Conservation (phyloP, 768 basidiomycete genomes). For the Suillus luteus region DNA sequence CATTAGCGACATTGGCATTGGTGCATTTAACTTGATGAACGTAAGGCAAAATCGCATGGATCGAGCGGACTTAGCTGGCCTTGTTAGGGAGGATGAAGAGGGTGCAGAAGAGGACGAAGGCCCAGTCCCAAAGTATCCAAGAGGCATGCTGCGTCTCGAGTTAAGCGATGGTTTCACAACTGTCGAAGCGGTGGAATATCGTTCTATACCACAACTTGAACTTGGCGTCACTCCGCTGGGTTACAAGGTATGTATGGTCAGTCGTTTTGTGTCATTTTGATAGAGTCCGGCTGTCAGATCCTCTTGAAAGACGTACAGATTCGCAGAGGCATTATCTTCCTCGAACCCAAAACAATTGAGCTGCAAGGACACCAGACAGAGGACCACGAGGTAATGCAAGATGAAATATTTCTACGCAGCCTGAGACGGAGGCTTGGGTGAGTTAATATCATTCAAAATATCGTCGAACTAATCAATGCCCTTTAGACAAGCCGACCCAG, state of each 20-base stretch:
- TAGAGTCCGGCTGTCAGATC: conserved; percentile 45
- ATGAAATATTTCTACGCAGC: conserved; percentile 58
- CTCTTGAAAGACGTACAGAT: conserved; percentile 68
- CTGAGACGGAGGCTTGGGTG: conserved; percentile 72
- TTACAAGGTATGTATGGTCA: conserved; percentile 61
- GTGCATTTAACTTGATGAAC: conserved; percentile 80
- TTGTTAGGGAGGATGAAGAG: conserved; percentile 46
- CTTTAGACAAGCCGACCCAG: conserved; percentile 30
- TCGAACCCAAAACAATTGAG: conserved; percentile 68
- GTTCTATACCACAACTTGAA: conserved; percentile 59
- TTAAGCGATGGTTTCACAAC: conserved; percentile 75
- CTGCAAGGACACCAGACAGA: conserved; percentile 63
- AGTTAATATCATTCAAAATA: conserved; percentile 21
- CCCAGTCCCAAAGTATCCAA: conserved; percentile 78
- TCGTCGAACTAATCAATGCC: background rate
- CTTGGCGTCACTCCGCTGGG: conserved; percentile 81
- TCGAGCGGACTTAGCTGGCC: conserved; percentile 49
- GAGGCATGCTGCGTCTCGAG: conserved; percentile 75
- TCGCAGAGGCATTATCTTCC: conserved; percentile 70
- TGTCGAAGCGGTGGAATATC: conserved; percentile 80
- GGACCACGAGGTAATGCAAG: conserved; percentile 63
- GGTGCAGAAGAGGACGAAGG: conserved; percentile 66
- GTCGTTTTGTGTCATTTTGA: background rate
- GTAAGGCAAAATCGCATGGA: conserved; percentile 64
- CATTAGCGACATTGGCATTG: conserved; percentile 83